Conservation (phyloP, 805 yeast genomes). For the Yarrowia osloensis region DNA sequence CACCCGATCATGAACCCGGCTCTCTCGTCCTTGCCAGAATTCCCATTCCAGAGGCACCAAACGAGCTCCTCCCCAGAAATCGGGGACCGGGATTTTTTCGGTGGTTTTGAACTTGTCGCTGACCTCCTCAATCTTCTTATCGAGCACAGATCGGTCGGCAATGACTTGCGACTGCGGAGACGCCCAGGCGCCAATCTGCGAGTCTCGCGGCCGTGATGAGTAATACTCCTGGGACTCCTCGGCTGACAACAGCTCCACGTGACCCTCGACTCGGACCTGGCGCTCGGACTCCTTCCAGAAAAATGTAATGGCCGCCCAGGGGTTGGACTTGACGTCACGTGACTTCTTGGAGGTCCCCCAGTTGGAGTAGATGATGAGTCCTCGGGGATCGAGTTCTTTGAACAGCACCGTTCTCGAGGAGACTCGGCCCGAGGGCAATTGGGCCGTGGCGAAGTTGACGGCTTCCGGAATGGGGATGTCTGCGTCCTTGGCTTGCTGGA, state of each 20-base stretch:
- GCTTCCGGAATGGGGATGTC: conserved; percentile 75
- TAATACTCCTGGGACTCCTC: conserved; percentile 79
- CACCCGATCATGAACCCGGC: conserved; percentile 87
- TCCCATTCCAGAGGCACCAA: conserved; percentile 87
- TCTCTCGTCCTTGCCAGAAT: conserved; percentile 95
- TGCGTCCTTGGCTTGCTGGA: conserved; percentile 64
- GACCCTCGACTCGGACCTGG: conserved; percentile 91
- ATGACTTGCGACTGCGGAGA: conserved; percentile 79
- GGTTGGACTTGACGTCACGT: conserved; percentile 67
- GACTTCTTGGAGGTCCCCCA: conserved; percentile 88
- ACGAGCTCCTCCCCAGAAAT: conserved; percentile 93
- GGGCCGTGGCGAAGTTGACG: conserved; percentile 83
- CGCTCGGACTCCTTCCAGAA: conserved; percentile 92
- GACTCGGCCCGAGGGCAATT: conserved; percentile 86
- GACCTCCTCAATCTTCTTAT: conserved; percentile 50
- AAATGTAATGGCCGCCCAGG: conserved; percentile 79
- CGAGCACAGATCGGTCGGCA: conserved; percentile 61
- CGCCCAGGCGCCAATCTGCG: conserved; percentile 96
- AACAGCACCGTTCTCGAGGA: conserved; percentile 81
- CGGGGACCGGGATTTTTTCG: conserved; percentile 79
- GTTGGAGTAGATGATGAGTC: conserved; percentile 86
- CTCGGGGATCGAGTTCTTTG: conserved; percentile 84
- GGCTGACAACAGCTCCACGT: conserved; percentile 67
- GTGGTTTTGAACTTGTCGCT: conserved; percentile 59
- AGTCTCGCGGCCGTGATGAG: conserved; percentile 86